Evolutionary conservation across 1,139 yeast genomes (phyloP).

Genomic region (Yamadazyma jaroonii): DNA sequence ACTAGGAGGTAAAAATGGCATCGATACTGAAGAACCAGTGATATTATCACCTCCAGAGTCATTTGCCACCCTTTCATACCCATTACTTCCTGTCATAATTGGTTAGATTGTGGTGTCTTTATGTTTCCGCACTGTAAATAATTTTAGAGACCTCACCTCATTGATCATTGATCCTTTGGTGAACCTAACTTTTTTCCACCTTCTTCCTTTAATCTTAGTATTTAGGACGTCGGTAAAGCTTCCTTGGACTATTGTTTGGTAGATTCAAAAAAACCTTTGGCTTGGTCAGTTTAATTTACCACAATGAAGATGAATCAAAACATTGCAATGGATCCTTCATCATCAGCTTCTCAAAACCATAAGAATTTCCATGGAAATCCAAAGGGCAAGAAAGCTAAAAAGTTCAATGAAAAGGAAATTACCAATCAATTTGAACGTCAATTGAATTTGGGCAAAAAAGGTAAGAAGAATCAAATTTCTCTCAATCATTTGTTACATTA

Average conservation of each 20-base stretch:
- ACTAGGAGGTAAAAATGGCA: constrained; percentile 27
- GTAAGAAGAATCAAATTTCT: constrained; percentile 53
- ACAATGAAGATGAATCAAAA: constrained; percentile 7
- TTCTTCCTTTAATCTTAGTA: no score
- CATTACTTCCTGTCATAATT: constrained; percentile 1
- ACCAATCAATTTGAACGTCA: constrained; percentile 7
- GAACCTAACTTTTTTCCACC: no score
- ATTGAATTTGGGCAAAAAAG: constrained; percentile 10
- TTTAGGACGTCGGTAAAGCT: no score
- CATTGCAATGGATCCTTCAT: constrained; percentile 2
- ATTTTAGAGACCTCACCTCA: no score
- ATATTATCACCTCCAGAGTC: neutral
- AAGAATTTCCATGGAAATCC: neutral
- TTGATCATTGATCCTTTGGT: no score
- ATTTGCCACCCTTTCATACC: constrained; percentile 5
- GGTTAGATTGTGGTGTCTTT: neutral
- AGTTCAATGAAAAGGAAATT: constrained; percentile 5
- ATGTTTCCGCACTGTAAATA: no score
- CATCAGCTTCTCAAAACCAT: constrained; percentile 1
- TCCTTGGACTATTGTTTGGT: no score
- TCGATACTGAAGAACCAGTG: neutral
- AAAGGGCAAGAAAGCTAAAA: neutral
- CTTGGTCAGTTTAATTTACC: neutral
- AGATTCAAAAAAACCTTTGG: neutral
- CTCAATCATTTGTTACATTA: constrained; percentile 65